A percentile compares a stretch with the other conserved stretches of the same genome.
Evolutionary conservation across 2,329 filamentous ascomycete genomes (phyloP).

Genomic region (Fusarium azukiicola): DNA sequence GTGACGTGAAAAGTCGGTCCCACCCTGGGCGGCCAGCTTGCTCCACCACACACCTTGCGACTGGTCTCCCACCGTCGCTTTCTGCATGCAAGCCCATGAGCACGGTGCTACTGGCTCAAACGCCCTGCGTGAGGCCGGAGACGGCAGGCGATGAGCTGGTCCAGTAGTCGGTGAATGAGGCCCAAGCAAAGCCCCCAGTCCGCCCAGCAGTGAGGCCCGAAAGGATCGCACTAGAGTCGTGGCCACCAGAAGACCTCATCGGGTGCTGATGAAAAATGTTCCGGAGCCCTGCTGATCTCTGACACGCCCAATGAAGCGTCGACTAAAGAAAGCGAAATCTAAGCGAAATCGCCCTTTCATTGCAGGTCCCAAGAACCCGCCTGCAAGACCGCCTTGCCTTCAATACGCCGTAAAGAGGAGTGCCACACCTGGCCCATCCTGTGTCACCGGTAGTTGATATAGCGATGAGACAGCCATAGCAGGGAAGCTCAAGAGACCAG

Average conservation of each 20-base stretch:
- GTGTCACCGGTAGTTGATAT: constrained; percentile 48
- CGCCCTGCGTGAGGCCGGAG: constrained; percentile 37
- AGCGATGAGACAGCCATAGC: constrained; percentile 46
- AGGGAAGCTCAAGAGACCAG: constrained; percentile 34
- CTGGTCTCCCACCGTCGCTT: constrained; percentile 35
- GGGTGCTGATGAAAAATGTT: constrained; percentile 45
- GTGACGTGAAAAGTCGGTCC: constrained; percentile 53
- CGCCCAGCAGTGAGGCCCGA: constrained; percentile 45
- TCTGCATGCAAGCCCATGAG: constrained; percentile 46
- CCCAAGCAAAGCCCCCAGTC: constrained; percentile 35
- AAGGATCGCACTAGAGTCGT: constrained; percentile 38
- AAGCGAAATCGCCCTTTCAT: constrained; percentile 41
- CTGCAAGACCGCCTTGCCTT: constrained; percentile 32
- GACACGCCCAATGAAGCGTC: constrained; percentile 39
- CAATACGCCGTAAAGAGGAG: constrained; percentile 30
- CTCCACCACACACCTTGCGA: constrained; percentile 47
- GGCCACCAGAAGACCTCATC: constrained; percentile 40
- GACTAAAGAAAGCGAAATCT: constrained; percentile 38
- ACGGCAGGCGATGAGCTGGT: constrained; percentile 45
- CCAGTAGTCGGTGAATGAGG: constrained; percentile 43
- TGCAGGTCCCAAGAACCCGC: constrained; percentile 35
- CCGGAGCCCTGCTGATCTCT: constrained; percentile 39
- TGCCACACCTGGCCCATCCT: constrained; percentile 38
- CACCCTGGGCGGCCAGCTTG: constrained; percentile 43
- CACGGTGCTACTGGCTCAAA: constrained; percentile 33